Conservation (phyloP, 2,329 filamentous ascomycete species). For the Salinomyces thailandicus region DNA sequence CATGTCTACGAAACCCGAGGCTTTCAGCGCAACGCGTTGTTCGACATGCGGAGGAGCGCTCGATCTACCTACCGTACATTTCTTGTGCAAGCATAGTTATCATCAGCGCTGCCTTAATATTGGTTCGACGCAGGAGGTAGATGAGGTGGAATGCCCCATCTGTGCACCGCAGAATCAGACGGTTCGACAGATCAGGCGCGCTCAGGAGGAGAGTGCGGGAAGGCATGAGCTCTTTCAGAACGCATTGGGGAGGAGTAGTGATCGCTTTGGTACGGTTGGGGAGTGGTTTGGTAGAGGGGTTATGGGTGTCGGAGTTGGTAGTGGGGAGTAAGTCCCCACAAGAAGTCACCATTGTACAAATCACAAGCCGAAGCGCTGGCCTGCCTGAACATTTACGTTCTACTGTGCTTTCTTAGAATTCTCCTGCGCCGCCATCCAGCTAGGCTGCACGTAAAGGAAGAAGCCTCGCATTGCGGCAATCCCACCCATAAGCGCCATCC, state of each 20-base stretch:
- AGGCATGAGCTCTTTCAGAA: conserved; percentile 83
- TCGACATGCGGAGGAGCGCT: conserved; percentile 67
- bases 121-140: conserved; percentile 40
- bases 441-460: conserved; percentile 15
- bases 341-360: too few species aligned
- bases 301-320: conserved; percentile 48
- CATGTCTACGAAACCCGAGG: conserved; percentile 65
- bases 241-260: conserved; percentile 58
- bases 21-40: conserved; percentile 86
- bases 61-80: conserved; percentile 86
- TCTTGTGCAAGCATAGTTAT: conserved; percentile 94
- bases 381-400: too few species aligned
- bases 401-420: conserved; percentile 11
- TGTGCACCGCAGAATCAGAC: conserved; percentile 79
- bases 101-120: conserved; percentile 79
- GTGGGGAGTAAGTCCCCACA: too few species aligned
- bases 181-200: conserved; percentile 73
- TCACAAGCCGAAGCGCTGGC: too few species aligned
- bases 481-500: conserved; percentile 8
- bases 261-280: conserved; percentile 80
- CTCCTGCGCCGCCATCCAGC: conserved; percentile 14
- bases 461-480: conserved; percentile 11
- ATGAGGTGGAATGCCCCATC: conserved; percentile 69
- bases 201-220: conserved; percentile 76
- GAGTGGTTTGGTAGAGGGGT: conserved; percentile 94